Percentiles rank a stretch among this genome's conserved stretches.
phyloP scores from a whole-genome alignment of 1,284 basidiomycete genomes.

The Wallemia ichthyophaga region DNA sequence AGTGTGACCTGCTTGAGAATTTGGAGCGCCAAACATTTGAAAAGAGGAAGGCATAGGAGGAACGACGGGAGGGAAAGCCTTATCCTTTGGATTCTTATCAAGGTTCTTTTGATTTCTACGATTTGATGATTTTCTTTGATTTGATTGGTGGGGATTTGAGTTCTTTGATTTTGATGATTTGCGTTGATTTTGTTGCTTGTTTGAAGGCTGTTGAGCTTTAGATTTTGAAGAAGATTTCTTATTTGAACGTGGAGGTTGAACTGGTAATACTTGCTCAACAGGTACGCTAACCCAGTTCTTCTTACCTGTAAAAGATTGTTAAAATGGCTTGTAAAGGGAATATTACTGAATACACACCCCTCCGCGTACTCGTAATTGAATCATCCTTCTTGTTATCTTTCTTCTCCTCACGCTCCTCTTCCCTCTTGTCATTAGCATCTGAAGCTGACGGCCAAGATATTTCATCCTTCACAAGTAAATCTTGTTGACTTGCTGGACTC shows the following conservation, averaged over 20 bases:
- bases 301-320: background rate
- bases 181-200: background rate
- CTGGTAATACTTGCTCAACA: background rate
- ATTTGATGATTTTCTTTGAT: background rate
- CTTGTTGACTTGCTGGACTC: no score
- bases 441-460: no score
- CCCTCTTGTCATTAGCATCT: no score
- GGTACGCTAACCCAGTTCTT: background rate
- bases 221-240: no score
- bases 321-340: background rate
- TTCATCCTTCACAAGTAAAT: no score
- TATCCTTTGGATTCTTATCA: background rate
- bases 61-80: background rate
- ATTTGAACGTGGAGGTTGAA: no score
- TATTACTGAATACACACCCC: background rate
- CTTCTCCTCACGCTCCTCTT: no score
- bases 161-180: background rate
- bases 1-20: background rate
- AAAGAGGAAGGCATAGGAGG: background rate
- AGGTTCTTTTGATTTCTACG: background rate
- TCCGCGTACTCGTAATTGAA: background rate
- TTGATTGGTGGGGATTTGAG: background rate
- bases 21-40: slow-evolving; percentile 1
- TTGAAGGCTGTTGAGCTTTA: background rate
- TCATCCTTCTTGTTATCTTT: no score